A percentile compares a stretch with the other conserved stretches of the same genome.
phyloP scores from a whole-genome alignment of 768 basidiomycete genomes.

The Kwoniella sp. region DNA sequence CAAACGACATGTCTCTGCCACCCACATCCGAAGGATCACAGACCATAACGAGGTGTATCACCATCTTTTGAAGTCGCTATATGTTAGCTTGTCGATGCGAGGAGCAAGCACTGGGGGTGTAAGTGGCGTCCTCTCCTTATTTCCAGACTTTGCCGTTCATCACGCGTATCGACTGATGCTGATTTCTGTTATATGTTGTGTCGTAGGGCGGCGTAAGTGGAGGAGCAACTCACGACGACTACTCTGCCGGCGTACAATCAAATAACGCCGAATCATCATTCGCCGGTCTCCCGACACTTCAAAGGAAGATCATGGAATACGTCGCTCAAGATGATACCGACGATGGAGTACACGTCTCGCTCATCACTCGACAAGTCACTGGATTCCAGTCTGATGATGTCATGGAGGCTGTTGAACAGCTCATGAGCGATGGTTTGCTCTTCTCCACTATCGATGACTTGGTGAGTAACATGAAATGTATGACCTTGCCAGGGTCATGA shows the following conservation, averaged over 20 bases:
- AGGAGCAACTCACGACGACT: slow-evolving; percentile 19
- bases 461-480: slow-evolving; percentile 59
- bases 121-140: slow-evolving; percentile 4
- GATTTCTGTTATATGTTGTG: neutral
- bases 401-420: slow-evolving; percentile 68
- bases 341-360: slow-evolving; percentile 75
- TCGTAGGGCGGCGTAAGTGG: slow-evolving; percentile 14
- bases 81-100: slow-evolving; percentile 64
- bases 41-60: slow-evolving; percentile 79
- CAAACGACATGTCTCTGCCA: slow-evolving; percentile 79
- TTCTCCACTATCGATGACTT: slow-evolving; percentile 76
- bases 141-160: neutral
- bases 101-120: slow-evolving; percentile 63
- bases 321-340: slow-evolving; percentile 60
- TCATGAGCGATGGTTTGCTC: slow-evolving; percentile 78
- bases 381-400: slow-evolving; percentile 63
- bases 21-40: slow-evolving; percentile 67
- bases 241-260: slow-evolving; percentile 20
- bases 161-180: too few relatives aligned
- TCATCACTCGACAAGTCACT: slow-evolving; percentile 69
- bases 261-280: slow-evolving; percentile 53
- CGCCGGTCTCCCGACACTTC: slow-evolving; percentile 64
- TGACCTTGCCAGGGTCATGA: too few relatives aligned
- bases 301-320: slow-evolving; percentile 69
- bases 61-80: slow-evolving; percentile 75